Conservation (phyloP, 1,139 yeast species). For the Zygosaccharomyces sapae region DNA sequence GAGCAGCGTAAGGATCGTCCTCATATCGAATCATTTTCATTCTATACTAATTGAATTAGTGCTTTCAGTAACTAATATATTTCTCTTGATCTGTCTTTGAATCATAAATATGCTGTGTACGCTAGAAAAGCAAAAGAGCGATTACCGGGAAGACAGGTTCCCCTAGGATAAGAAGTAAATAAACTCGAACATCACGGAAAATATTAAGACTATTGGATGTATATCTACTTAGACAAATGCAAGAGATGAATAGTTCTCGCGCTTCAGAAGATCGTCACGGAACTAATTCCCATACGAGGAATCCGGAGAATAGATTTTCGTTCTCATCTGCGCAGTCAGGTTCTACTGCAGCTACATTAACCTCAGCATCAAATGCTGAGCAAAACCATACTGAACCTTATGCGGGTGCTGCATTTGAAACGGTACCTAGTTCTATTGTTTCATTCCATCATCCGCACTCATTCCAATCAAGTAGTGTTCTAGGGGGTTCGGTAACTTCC, state of each 20-base stretch:
- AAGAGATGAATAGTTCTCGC: slow-evolving; percentile 4
- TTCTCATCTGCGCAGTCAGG: slow-evolving; percentile 33
- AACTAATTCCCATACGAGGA: background rate
- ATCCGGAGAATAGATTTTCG: slow-evolving; percentile 19
- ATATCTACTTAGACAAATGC: background rate
- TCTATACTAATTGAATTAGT: too few species aligned
- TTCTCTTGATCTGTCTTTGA: background rate
- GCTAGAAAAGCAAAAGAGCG: background rate
- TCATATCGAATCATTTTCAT: too few species aligned
- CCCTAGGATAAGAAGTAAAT: background rate
- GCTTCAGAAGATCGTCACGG: slow-evolving; percentile 2
- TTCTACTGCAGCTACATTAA: slow-evolving; percentile 33
- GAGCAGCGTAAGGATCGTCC: too few species aligned
- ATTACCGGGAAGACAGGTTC: background rate
- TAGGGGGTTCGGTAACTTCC: slow-evolving; percentile 28
- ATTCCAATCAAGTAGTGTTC: slow-evolving; percentile 33
- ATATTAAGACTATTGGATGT: background rate
- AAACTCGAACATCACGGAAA: background rate
- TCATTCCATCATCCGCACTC: slow-evolving; percentile 69
- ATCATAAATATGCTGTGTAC: background rate
- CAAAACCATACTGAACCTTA: slow-evolving; percentile 58
- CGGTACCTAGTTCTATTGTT: slow-evolving; percentile 85
- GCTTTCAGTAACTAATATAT: too few species aligned
- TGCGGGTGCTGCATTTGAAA: slow-evolving; percentile 86
- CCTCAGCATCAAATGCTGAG: slow-evolving; percentile 31